phyloP scores from a whole-genome alignment of 305 asterid species.

The Fraxinus angustifolia region DNA sequence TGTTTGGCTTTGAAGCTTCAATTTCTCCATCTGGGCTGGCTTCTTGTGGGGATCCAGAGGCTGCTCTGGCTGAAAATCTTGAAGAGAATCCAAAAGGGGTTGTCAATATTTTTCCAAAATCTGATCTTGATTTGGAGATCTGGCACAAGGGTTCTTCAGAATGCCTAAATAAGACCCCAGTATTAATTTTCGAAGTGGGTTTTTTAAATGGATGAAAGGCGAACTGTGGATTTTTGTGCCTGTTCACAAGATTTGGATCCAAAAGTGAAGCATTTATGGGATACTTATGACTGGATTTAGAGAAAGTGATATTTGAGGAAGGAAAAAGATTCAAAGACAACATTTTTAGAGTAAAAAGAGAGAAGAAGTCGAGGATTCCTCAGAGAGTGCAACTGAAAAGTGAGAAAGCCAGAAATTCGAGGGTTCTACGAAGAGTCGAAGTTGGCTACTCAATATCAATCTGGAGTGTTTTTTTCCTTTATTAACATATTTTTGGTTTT shows the following conservation, averaged over 20 bases:
- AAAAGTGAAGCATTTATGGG: slow-evolving; percentile 32
- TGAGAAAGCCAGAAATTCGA: neutral
- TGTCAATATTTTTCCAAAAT: slow-evolving; percentile 23
- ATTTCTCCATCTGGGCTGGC: slow-evolving; percentile 56
- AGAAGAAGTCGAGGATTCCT: neutral
- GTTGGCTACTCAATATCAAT: neutral
- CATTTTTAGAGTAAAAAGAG: slow-evolving; percentile 35
- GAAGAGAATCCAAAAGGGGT: slow-evolving; percentile 39
- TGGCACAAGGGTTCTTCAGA: slow-evolving; percentile 26
- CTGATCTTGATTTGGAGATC: slow-evolving; percentile 55
- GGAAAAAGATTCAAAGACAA: slow-evolving; percentile 62
- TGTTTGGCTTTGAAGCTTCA: slow-evolving; percentile 43
- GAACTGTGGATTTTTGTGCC: slow-evolving; percentile 13
- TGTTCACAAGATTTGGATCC: slow-evolving; percentile 38
- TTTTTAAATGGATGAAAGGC: neutral
- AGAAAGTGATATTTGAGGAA: slow-evolving; percentile 49
- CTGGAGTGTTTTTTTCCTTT: neutral
- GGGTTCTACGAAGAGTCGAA: neutral
- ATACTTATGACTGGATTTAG: slow-evolving; percentile 36
- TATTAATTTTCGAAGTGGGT: slow-evolving; percentile 6
- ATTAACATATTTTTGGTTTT: neutral
- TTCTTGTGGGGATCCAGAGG: slow-evolving; percentile 51
- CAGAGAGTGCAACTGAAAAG: slow-evolving; percentile 1
- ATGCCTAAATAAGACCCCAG: neutral
- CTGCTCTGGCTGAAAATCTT: slow-evolving; percentile 35